Base-by-base conservation (phyloP, 345 rosid genomes). In the Limnanthes douglasii region DNA sequence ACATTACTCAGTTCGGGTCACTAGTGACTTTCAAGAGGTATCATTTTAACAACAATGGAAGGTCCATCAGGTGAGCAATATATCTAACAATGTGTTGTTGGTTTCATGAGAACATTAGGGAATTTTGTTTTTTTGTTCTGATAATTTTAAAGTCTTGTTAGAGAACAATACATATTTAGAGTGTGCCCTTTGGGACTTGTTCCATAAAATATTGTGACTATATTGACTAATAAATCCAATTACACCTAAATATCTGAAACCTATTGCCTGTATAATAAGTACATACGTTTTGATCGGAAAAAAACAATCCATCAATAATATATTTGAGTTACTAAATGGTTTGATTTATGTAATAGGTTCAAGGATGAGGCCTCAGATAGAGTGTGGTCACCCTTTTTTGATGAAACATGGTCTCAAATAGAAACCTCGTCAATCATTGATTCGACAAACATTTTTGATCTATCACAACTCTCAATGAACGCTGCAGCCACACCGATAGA, bases 301-400 rank as follows among this genome's bases (percentile, higher is more conserved):
- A 53, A n/a, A n/a, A n/a, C n/a, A n/a, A n/a, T n/a, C n/a, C n/a
- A n/a, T n/a, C n/a, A n/a, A n/a, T n/a, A n/a, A n/a, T n/a, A n/a
- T n/a, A n/a, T n/a, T n/a, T n/a, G n/a, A n/a, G n/a, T n/a, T n/a
- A n/a, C n/a, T n/a, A n/a, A n/a, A n/a, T n/a, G n/a, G n/a, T n/a
- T 26, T 26, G 2, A 7, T 7, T 4, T 11, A 26, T n/a, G 20
- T 31, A 50, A 0, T 26, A 63, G 78, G 78, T 66, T 35, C 41
- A 29, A 54, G 13, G 29, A 48, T 25, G 73, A 70, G 27, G 39
- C 38, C 2, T 53, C 22, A 24, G 78, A 66, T 12, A 62, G 70
- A 15, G 31, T 49, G 10, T 71, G 78, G 68, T 1, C 0, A 8
- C 60, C 71, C n/a, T 23, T 0, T 3, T 44, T 3, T 4, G 8